Conservation (phyloP, 257 asterid genomes). For the Nemophila menziesii region DNA sequence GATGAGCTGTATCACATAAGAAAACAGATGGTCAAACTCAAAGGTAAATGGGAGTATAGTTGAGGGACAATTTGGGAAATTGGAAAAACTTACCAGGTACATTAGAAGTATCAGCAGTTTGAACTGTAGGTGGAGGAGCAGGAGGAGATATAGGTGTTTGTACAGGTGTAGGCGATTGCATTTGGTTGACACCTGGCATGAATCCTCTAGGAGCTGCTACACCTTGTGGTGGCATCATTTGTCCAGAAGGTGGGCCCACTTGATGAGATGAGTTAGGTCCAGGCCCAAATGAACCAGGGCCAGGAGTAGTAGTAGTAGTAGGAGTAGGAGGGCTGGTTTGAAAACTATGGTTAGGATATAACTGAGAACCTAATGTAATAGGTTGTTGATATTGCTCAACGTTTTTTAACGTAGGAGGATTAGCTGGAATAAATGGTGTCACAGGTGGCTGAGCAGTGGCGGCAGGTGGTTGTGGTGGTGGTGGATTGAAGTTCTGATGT, state of each 20-base stretch:
- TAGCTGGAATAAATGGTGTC: conserved; percentile 70
- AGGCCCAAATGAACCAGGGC: no score
- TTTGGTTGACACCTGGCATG: conserved; percentile 58
- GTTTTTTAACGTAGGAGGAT: no score
- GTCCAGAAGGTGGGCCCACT: conserved; percentile 42
- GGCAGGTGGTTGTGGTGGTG: no score
- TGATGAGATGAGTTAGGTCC: no score
- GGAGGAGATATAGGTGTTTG: conserved; percentile 61
- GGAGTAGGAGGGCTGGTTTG: conserved; percentile 51
- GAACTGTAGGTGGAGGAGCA: conserved; percentile 94
- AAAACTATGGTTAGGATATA: no score
- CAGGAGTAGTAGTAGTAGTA: no score
- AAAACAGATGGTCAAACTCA: neutral
- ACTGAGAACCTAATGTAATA: conserved; percentile 75
- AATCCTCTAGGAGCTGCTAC: conserved; percentile 28
- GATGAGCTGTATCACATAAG: conserved; percentile 57
- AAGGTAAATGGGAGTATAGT: neutral
- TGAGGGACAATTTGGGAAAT: conserved; percentile 4
- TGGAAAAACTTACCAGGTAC: conserved; percentile 84
- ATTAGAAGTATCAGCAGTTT: conserved; percentile 87
- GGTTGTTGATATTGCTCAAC: conserved; percentile 87
- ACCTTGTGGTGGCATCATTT: no score
- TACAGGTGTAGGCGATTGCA: conserved; percentile 54
- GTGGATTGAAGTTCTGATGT: conserved; percentile 61
- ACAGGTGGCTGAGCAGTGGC: conserved; percentile 51